Evolutionary conservation across 192 early-diverging fungal species (phyloP), one percentile per base, ranked within the genome.

Genomic region (Ambispora gerdemannii): DNA sequence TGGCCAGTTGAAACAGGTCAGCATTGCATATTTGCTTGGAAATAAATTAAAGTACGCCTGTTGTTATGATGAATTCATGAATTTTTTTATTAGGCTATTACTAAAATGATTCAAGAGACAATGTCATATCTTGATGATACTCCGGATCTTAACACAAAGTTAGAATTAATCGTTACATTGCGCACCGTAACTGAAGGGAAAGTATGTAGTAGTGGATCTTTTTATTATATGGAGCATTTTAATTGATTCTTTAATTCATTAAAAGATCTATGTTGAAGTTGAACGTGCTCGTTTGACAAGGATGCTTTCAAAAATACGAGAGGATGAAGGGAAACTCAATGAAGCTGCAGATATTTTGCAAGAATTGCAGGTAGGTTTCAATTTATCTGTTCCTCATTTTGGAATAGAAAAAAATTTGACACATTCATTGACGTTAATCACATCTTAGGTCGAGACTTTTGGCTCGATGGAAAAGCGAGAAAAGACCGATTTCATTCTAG

Each of bases 381-480:
- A 43, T 38, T 20, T 11, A n/a, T n/a, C n/a, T n/a, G 51, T 33
- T 25, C 38, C 15, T 60, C 13, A 19, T n/a, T n/a, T n/a, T n/a
- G n/a, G n/a, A n/a, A n/a, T n/a, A n/a, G n/a, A n/a, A n/a, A n/a
- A n/a, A n/a, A n/a, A n/a, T n/a, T n/a, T n/a, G n/a, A n/a, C n/a
- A n/a, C n/a, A n/a, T n/a, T n/a, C n/a, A n/a, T n/a, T n/a, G n/a
- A n/a, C n/a, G n/a, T n/a, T n/a, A n/a, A n/a, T n/a, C 71, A 47
- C 8, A 30, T 24, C 67, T 2, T 72, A 89, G 88, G 94, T 97
- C 11, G 97, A 99, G 81, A 99, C 97, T 4, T 98, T 93, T 78
- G 97, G 97, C 28, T 96, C 94, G 20, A 98, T 99, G 96, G 95
- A 98, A 67, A 90, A 91, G 75, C 89, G 95, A 53, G 97, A 99